These are phyloP conservation scores for Lachnum nothofagi DNA, from an alignment of 2,329 filamentous ascomycete genomes.

Conservation along the genomic window DNA sequence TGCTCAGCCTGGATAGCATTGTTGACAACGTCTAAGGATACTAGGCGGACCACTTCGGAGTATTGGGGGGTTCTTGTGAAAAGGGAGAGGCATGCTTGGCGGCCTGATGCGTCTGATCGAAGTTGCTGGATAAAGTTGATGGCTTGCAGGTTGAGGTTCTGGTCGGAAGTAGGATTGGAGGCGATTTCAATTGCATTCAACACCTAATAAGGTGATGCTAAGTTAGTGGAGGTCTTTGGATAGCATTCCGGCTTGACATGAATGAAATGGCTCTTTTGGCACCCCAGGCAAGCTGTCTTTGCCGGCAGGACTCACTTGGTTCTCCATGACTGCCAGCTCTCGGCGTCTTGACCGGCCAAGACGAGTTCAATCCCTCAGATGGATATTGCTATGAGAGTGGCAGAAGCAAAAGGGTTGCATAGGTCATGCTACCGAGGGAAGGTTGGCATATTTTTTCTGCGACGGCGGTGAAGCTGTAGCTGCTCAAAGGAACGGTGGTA, in stretches of 20 bases:
- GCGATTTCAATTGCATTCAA: constrained; percentile 94
- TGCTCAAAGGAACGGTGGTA: too few species aligned
- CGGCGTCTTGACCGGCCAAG: constrained; percentile 8
- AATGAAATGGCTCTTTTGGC: not conserved
- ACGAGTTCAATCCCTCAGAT: not conserved
- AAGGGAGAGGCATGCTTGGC: constrained; percentile 82
- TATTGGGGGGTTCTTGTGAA: constrained; percentile 74
- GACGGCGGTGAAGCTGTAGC: too few species aligned
- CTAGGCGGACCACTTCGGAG: constrained; percentile 80
- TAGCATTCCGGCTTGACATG: not conserved
- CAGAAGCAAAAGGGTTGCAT: constrained; percentile 22
- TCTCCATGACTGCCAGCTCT: constrained; percentile 28
- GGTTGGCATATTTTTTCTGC: too few species aligned
- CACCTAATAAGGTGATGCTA: constrained; percentile 56
- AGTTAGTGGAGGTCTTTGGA: constrained; percentile 13
- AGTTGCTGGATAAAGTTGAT: constrained; percentile 76
- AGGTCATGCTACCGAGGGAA: constrained; percentile 23
- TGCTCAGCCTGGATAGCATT: constrained; percentile 77
- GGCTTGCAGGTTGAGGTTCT: constrained; percentile 72
- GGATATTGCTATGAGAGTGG: constrained; percentile 22
- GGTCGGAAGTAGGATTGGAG: constrained; percentile 74
- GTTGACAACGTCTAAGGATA: constrained; percentile 89
- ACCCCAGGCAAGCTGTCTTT: constrained; percentile 10
- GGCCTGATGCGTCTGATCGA: constrained; percentile 74
- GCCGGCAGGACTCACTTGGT: constrained; percentile 26